Base-by-base conservation (phyloP, 805 yeast species). In the Metschnikowia vanudenii region DNA sequence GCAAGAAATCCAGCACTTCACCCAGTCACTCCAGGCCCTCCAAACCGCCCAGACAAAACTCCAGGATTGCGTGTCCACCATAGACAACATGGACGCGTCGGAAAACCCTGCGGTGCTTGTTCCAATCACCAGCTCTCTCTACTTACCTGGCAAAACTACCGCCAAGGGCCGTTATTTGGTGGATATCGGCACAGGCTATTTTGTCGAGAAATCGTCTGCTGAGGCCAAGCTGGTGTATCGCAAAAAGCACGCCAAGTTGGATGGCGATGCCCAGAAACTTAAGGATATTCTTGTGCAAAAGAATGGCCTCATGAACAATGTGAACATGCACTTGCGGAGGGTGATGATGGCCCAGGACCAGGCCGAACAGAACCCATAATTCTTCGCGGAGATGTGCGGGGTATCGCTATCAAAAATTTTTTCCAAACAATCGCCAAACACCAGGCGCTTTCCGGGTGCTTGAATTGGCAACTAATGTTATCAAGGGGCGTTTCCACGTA, bases 101-200 rank as follows among this genome's bases (percentile, higher is more conserved):
- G 48, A 48, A 32, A 69, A 75, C 1, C 68, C 76, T 38, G 78
- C 80, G 29, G 63, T 92, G 17, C 71, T 94, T 52, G 88, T 94
- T 1, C 99, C 99, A 5, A 74, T 95, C 50, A 88, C 98, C 0
- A 76, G 90, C 16, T 88, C 97, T 0, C 70, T 94, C 34, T 94
- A 94, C 56, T 85, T 94, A 22, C 96, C 97, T 3, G 99, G 98
- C 2, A 78, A 73, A 44, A 76, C 88, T 42, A 73, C 75, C 37
- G 80, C 85, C 47, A 76, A 76, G 42, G 77, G 83, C 49, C 81
- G 77, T 48, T 94, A 85, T 58, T 73, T 94, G 62, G 96, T 94
- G 9, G 99, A 94, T 62, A 84, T 94, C 20, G 99, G 99, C 30
- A 94, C 99, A 0, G 98, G 98, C 2, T 94, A 94, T 63, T 94